Conservation (phyloP, 495 filamentous ascomycete species). For the Podospora pseudopauciseta region DNA sequence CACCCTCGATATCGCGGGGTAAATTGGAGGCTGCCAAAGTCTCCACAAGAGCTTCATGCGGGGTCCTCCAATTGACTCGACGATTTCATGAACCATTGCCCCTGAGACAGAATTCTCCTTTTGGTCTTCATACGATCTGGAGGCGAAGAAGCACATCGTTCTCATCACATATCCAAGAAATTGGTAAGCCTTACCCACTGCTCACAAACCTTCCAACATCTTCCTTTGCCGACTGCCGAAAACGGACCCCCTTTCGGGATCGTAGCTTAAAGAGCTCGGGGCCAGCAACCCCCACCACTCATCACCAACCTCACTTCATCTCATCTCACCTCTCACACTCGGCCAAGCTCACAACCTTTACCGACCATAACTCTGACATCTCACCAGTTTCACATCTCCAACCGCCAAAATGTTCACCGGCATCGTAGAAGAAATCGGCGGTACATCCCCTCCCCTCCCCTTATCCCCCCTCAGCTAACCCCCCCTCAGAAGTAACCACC, state of each 20-base stretch:
- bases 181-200: neutral
- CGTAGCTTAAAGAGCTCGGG: neutral
- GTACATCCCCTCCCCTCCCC: conserved; percentile 48
- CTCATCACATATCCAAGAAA: neutral
- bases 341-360: neutral
- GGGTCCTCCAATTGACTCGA: neutral
- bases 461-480: conserved; percentile 10
- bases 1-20: neutral
- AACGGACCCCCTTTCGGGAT: neutral
- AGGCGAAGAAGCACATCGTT: neutral
- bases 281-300: neutral
- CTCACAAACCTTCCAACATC: neutral
- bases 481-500: conserved; percentile 65
- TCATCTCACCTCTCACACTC: neutral
- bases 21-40: neutral
- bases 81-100: neutral
- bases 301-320: conserved; percentile 6
- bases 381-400: conserved; percentile 3
- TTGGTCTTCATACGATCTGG: neutral
- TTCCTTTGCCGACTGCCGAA: neutral
- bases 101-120: neutral
- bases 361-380: neutral
- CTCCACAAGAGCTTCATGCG: neutral
- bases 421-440: conserved; percentile 91
- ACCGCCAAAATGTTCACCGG: conserved; percentile 83